Conservation (phyloP, 108 stramenopile genomes). For the Conticribra weissflogii region DNA sequence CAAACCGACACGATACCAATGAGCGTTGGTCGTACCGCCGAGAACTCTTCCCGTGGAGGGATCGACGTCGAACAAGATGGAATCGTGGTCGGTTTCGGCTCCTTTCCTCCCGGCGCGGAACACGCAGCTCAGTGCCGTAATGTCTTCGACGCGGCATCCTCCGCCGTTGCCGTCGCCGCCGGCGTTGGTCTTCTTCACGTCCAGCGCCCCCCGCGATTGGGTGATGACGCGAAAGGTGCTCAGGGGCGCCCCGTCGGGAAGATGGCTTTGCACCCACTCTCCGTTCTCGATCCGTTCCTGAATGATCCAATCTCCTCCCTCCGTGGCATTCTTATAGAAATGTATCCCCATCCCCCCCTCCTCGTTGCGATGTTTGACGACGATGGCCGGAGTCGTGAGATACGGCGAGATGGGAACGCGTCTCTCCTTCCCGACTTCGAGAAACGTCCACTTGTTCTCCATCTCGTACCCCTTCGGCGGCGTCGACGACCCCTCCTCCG, state of each 20-base stretch:
- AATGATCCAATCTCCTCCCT: conserved; percentile 98
- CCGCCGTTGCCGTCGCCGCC: too few relatives aligned
- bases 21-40: conserved; percentile 95
- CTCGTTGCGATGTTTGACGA: conserved; percentile 96
- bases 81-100: conserved; percentile 95
- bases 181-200: conserved; percentile 26
- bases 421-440: conserved; percentile 71
- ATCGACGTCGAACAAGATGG: conserved; percentile 97
- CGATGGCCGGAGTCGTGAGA: conserved; percentile 82
- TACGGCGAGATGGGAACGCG: conserved; percentile 94
- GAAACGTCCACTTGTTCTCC: conserved; percentile 99
- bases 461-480: conserved; percentile 81
- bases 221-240: conserved; percentile 98
- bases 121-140: conserved; percentile 91
- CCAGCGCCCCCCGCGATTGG: conserved; percentile 72
- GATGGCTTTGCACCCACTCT: conserved; percentile 76
- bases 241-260: conserved; percentile 94
- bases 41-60: conserved; percentile 75
- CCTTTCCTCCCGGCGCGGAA: conserved; percentile 92
- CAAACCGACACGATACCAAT: conserved; percentile 95
- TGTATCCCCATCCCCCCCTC: conserved; percentile 98
- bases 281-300: conserved; percentile 87
- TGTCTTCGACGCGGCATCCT: conserved; percentile 37
- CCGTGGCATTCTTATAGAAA: conserved; percentile 93
- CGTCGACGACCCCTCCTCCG: too few relatives aligned